These are phyloP conservation scores for Ogataea allantospora DNA, from an alignment of 805 yeast species.

Conservation along the genomic window DNA sequence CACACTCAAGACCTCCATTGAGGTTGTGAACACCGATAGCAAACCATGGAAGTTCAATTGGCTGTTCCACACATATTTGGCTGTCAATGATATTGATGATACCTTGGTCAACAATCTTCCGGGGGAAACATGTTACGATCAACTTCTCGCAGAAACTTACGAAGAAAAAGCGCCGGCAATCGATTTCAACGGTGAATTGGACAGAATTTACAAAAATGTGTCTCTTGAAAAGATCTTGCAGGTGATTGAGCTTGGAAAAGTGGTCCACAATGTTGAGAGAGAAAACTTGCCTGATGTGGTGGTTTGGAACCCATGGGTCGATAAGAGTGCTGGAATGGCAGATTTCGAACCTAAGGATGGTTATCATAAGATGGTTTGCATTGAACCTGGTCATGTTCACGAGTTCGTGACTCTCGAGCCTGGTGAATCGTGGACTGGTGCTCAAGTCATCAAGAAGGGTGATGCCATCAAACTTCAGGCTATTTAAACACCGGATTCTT, in stretches of 20 bases:
- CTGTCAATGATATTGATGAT: constrained; percentile 73
- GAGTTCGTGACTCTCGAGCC: constrained; percentile 62
- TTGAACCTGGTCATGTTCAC: constrained; percentile 89
- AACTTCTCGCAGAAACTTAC: constrained; percentile 61
- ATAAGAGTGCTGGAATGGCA: constrained; percentile 76
- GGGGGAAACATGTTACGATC: constrained; percentile 73
- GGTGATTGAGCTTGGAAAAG: constrained; percentile 69
- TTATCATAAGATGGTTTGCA: constrained; percentile 83
- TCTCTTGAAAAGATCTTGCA: constrained; percentile 54
- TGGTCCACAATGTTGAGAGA: constrained; percentile 65
- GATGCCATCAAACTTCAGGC: constrained; percentile 65
- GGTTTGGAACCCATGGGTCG: constrained; percentile 98
- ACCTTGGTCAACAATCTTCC: constrained; percentile 74
- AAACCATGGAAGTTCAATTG: constrained; percentile 81
- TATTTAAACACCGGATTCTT: constrained; percentile 25
- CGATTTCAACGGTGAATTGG: constrained; percentile 74
- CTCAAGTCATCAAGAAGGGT: constrained; percentile 56
- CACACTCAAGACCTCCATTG: constrained; percentile 64
- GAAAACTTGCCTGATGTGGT: constrained; percentile 62
- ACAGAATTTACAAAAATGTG: constrained; percentile 74
- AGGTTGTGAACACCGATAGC: constrained; percentile 68
- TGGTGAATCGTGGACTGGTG: constrained; percentile 75
- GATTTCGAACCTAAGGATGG: constrained; percentile 89
- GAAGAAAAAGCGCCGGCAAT: constrained; percentile 74
- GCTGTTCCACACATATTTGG: constrained; percentile 89